Conservation (phyloP, 345 rosid species). For the Brassica incana region DNA sequence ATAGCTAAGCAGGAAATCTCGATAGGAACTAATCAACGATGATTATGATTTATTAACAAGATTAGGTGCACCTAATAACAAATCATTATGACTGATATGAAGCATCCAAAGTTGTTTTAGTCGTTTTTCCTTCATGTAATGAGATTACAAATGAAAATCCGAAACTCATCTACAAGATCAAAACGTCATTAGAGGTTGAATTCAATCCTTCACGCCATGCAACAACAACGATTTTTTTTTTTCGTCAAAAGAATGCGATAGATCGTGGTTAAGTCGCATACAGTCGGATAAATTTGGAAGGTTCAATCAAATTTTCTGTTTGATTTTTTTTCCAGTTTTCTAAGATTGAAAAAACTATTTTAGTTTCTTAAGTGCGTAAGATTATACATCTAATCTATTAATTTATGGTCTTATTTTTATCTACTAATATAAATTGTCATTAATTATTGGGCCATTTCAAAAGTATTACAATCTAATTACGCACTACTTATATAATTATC, state of each 20-base stretch:
- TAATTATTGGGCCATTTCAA: too few relatives aligned
- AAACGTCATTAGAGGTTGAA: not conserved
- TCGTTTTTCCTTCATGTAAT: not conserved
- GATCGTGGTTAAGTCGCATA: not conserved
- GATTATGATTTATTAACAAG: slow-evolving; percentile 10
- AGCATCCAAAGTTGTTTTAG: slow-evolving; percentile 7
- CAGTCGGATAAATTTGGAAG: not conserved
- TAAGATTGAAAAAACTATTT: not conserved
- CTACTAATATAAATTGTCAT: too few relatives aligned
- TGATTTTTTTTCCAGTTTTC: not conserved
- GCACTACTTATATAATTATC: too few relatives aligned
- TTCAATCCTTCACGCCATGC: not conserved
- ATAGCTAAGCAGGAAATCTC: slow-evolving; percentile 13
- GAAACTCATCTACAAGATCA: not conserved
- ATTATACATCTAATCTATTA: not conserved
- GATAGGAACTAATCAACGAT: not conserved
- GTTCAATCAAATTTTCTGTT: not conserved
- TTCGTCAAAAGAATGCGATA: not conserved
- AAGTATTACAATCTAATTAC: too few relatives aligned
- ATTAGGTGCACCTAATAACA: slow-evolving; percentile 35
- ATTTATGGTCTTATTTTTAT: too few relatives aligned
- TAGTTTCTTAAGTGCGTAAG: not conserved
- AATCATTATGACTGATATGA: slow-evolving; percentile 15
- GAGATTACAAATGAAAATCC: not conserved
- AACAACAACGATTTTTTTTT: not conserved